phyloP scores from a whole-genome alignment of 352 stramenopile genomes.

The Phytopythium vexans region DNA sequence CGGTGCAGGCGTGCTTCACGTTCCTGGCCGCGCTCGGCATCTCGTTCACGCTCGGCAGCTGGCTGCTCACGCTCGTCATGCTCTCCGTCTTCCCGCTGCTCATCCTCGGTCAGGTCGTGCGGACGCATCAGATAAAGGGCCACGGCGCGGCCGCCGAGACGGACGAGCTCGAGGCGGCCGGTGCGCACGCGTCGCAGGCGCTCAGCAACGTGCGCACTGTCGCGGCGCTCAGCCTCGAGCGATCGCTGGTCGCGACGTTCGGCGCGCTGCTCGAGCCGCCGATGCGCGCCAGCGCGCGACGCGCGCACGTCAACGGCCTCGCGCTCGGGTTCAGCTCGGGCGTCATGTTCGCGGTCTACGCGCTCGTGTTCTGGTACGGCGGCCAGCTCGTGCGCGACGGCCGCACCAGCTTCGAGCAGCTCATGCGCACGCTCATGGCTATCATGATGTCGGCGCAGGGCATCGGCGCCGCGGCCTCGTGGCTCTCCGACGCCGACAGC shows the following conservation, averaged over 20 bases:
- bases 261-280: conserved; percentile 12
- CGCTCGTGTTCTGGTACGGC: conserved; percentile 59
- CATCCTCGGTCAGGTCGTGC: conserved; percentile 37
- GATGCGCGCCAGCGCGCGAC: conserved; percentile 8
- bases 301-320: conserved; percentile 29
- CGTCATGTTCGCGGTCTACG: conserved; percentile 33
- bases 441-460: conserved; percentile 50
- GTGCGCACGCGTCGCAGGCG: conserved; percentile 39
- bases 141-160: no score
- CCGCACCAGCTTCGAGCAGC: conserved; percentile 34
- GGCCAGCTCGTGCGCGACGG: conserved; percentile 30
- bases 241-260: conserved; percentile 17
- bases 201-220: conserved; percentile 45
- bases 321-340: conserved; percentile 68
- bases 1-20: conserved; percentile 46
- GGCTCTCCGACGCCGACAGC: conserved; percentile 29
- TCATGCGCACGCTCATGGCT: conserved; percentile 47
- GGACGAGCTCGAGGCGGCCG: conserved; percentile 27
- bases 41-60: conserved; percentile 46
- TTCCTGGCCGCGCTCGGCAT: conserved; percentile 40
- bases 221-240: conserved; percentile 23
- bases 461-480: conserved; percentile 22
- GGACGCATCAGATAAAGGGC: conserved; percentile 15
- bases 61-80: conserved; percentile 57
- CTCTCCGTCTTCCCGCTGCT: conserved; percentile 60